phyloP scores from a whole-genome alignment of 768 basidiomycete species.

The Suillus spraguei region DNA sequence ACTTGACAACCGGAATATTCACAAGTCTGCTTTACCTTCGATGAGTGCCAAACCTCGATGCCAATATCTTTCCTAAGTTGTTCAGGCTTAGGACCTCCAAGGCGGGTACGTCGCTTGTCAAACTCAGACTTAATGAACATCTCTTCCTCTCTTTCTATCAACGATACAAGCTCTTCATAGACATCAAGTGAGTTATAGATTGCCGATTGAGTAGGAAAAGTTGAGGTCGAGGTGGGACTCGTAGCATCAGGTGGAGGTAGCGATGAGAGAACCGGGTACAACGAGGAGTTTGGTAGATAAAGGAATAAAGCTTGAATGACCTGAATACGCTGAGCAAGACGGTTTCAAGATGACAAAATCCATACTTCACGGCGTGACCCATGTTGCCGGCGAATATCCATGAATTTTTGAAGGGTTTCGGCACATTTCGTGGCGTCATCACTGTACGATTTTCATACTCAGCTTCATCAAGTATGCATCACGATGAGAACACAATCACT shows the following conservation, averaged over 20 bases:
- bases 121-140: constrained; percentile 64
- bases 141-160: constrained; percentile 68
- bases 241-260: constrained; percentile 81
- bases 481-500: constrained; percentile 44
- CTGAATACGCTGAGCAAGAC: constrained; percentile 38
- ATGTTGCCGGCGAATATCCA: constrained; percentile 60
- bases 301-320: constrained; percentile 65
- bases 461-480: not conserved
- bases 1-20: not conserved
- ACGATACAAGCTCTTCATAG: constrained; percentile 68
- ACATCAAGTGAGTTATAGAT: constrained; percentile 71
- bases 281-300: constrained; percentile 73
- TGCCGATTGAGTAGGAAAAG: constrained; percentile 56
- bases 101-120: constrained; percentile 72
- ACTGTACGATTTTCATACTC: constrained; percentile 39
- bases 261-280: constrained; percentile 60
- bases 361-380: constrained; percentile 63
- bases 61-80: constrained; percentile 64
- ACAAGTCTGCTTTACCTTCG: constrained; percentile 47
- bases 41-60: constrained; percentile 61
- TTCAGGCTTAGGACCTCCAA: constrained; percentile 66
- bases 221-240: constrained; percentile 65
- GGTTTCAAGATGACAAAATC: constrained; percentile 3
- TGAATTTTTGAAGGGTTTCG: constrained; percentile 75
- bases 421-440: constrained; percentile 80